These are phyloP conservation scores for Hyaloscypha variabilis DNA, from an alignment of 495 filamentous ascomycete genomes.

Conservation along the genomic window DNA sequence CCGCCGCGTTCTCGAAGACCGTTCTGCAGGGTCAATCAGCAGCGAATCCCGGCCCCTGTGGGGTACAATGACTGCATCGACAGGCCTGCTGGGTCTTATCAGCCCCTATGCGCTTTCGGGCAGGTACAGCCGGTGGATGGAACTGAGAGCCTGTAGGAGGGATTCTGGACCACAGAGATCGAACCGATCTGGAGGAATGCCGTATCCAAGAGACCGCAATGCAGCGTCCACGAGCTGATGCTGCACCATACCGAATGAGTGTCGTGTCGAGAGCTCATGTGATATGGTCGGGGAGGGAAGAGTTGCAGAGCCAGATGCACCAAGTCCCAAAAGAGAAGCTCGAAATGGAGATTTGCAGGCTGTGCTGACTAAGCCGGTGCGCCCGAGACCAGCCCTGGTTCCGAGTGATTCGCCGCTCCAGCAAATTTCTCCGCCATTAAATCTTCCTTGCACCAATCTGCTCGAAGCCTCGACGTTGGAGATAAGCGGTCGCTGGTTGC, in stretches of 20 bases:
- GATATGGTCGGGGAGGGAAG: neutral
- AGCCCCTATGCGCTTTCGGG: neutral
- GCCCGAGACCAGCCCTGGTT: no score
- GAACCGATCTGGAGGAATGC: neutral
- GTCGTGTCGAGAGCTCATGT: neutral
- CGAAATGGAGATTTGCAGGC: neutral
- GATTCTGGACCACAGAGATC: neutral
- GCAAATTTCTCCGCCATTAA: neutral
- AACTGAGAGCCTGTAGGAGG: neutral
- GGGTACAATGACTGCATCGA: neutral
- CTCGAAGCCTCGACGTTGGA: neutral
- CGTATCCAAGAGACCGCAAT: neutral
- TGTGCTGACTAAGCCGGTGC: neutral
- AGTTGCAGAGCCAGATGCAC: neutral
- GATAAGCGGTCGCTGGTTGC: neutral
- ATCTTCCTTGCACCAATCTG: no score
- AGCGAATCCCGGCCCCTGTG: neutral
- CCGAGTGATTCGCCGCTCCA: no score
- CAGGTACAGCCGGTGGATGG: neutral
- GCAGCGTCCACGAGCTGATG: neutral
- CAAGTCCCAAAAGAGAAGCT: neutral
- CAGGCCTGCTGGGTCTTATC: neutral
- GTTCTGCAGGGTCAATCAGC: neutral
- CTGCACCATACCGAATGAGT: neutral
- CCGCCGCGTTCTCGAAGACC: neutral